A percentile compares a stretch with the other conserved stretches of the same genome.
Evolutionary conservation across 352 stramenopile species (phyloP).

Genomic region (Pythium vanterpoolii): DNA sequence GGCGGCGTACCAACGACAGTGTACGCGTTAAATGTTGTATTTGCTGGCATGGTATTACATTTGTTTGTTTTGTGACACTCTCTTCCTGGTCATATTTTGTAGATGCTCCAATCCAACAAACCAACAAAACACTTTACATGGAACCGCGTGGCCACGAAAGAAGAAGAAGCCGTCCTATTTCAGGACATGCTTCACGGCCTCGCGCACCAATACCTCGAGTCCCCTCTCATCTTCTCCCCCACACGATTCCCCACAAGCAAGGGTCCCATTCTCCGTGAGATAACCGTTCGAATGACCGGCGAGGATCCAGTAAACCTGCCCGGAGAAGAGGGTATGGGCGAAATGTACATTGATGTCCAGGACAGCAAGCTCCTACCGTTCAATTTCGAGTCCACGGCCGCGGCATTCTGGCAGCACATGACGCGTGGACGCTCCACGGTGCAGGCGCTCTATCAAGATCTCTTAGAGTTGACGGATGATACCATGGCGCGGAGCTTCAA

Average conservation of each 20-base stretch:
- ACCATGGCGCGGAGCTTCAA: constrained; percentile 24
- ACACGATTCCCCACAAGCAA: not conserved
- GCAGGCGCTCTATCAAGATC: constrained; percentile 30
- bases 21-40: not conserved
- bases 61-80: not conserved
- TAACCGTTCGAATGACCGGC: constrained; percentile 22
- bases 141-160: not conserved
- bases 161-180: constrained; percentile 6
- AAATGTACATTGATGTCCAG: constrained; percentile 33
- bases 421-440: constrained; percentile 27
- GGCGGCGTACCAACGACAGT: constrained; percentile 4
- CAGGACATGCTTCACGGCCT: not conserved
- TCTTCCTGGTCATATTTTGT: not conserved
- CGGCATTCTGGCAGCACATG: constrained; percentile 36
- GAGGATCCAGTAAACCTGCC: not conserved
- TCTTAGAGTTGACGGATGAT: constrained; percentile 23
- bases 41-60: not conserved
- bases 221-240: not conserved
- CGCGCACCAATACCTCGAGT: constrained; percentile 4
- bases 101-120: not conserved
- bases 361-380: constrained; percentile 35
- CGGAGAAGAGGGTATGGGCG: constrained; percentile 4
- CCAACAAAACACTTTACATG: constrained; percentile 9
- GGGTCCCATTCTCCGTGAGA: constrained; percentile 15
- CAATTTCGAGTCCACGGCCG: constrained; percentile 24